Conservation (phyloP, 345 rosid genomes). For the Isatis tinctoria region DNA sequence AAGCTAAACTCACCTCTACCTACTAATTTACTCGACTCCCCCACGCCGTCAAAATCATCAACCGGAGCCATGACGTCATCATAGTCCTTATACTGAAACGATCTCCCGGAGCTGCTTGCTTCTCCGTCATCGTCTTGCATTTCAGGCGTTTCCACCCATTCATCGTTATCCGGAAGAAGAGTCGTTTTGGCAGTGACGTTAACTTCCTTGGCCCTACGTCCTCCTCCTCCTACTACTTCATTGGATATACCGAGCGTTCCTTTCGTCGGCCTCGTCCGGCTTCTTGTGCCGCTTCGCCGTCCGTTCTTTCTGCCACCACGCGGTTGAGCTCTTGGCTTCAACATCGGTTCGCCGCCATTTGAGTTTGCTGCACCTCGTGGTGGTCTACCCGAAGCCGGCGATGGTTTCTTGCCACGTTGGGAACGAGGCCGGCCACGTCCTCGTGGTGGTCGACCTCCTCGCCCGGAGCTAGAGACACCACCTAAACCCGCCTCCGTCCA, state of each 20-base stretch:
- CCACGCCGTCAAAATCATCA: constrained; percentile 39
- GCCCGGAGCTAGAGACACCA: constrained; percentile 34
- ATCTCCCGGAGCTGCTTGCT: constrained; percentile 58
- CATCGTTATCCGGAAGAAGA: constrained; percentile 31
- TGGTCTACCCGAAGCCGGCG: constrained; percentile 43
- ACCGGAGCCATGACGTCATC: constrained; percentile 33
- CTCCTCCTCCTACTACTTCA: constrained; percentile 10
- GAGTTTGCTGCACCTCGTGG: constrained; percentile 27
- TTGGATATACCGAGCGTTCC: constrained; percentile 31
- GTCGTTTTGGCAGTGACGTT: constrained; percentile 19
- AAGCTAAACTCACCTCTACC: constrained; percentile 49
- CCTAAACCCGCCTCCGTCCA: constrained; percentile 40
- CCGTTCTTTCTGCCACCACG: constrained; percentile 55
- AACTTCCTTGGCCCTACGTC: background rate
- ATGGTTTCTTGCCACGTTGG: constrained; percentile 38
- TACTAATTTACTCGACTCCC: constrained; percentile 40
- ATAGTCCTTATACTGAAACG: constrained; percentile 38
- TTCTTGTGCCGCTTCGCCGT: constrained; percentile 40
- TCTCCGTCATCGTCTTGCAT: constrained; percentile 40
- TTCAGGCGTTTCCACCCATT: constrained; percentile 34
- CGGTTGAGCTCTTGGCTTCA: constrained; percentile 46
- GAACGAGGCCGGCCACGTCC: constrained; percentile 45
- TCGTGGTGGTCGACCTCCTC: constrained; percentile 43
- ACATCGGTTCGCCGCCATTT: constrained; percentile 23
- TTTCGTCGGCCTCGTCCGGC: constrained; percentile 46